Percentiles rank a stretch among this genome's conserved stretches.
Evolutionary conservation across 2,329 filamentous ascomycete genomes (phyloP).

Genomic region (Claviceps quebecensis): DNA sequence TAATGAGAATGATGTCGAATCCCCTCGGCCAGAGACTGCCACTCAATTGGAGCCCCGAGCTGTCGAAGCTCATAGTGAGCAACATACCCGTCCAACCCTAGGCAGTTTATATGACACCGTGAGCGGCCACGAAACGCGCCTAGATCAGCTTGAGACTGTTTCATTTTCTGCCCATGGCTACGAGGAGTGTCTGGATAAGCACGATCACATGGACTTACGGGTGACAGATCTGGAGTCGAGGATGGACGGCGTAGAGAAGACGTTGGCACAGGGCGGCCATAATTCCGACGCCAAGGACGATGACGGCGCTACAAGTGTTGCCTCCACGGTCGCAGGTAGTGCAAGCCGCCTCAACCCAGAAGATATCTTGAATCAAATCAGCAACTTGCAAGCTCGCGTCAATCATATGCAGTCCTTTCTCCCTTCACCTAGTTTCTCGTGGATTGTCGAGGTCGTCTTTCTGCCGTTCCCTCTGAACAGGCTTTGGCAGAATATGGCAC

Average conservation of each 20-base stretch:
- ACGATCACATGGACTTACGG: constrained; percentile 52
- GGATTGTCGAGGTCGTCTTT: constrained; percentile 65
- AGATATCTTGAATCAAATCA: constrained; percentile 36
- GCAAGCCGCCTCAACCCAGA: constrained; percentile 25
- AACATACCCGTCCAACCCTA: constrained; percentile 22
- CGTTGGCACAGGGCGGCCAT: constrained; percentile 33
- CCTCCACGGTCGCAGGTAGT: constrained; percentile 30
- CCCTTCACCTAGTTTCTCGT: constrained; percentile 50
- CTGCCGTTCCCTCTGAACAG: constrained; percentile 52
- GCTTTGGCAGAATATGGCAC: constrained; percentile 36
- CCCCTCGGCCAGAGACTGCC: constrained; percentile 10
- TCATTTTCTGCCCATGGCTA: constrained; percentile 54
- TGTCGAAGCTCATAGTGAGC: constrained; percentile 7
- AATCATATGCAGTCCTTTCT: constrained; percentile 43
- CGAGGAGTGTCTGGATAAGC: constrained; percentile 54
- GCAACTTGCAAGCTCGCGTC: constrained; percentile 35
- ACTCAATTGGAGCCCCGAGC: constrained; percentile 16
- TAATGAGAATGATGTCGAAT: constrained; percentile 4
- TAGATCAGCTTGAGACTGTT: constrained; percentile 55
- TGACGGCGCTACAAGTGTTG: constrained; percentile 32
- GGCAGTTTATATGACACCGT: constrained; percentile 37
- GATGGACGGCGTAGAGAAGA: constrained; percentile 45
- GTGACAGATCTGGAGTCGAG: constrained; percentile 55
- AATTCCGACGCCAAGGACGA: constrained; percentile 22
- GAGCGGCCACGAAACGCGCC: constrained; percentile 45